A percentile compares a stretch with the other conserved stretches of the same genome.
Evolutionary conservation across 306 rosid species (phyloP).

Genomic region (Carpinus viminea): DNA sequence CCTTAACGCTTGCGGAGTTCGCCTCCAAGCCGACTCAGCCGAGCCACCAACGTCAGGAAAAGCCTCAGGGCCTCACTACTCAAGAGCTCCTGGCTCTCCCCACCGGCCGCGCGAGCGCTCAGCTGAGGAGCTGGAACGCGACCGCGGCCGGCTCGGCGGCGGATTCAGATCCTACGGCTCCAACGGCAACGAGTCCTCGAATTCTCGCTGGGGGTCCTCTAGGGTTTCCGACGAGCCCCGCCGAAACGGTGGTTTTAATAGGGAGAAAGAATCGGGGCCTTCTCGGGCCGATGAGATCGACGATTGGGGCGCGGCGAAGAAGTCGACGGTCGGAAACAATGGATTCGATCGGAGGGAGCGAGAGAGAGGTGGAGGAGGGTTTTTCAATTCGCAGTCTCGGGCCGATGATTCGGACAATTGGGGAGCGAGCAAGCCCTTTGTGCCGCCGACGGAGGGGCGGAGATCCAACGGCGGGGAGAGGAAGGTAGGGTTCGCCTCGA

Average conservation of each 20-base stretch:
- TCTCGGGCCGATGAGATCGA: constrained; percentile 88
- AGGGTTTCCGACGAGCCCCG: constrained; percentile 68
- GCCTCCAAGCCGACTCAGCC: constrained; percentile 38
- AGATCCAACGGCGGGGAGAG: constrained; percentile 60
- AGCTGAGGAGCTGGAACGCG: constrained; percentile 74
- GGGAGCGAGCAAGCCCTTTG: constrained; percentile 67
- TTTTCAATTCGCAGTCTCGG: constrained; percentile 75
- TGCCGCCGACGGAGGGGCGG: constrained; percentile 56
- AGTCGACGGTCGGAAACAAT: constrained; percentile 45
- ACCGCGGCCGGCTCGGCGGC: constrained; percentile 57
- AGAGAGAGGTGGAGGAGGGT: constrained; percentile 51
- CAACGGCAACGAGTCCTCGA: constrained; percentile 58
- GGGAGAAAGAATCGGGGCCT: constrained; percentile 68
- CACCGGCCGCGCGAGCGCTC: constrained; percentile 83
- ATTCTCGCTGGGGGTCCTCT: constrained; percentile 69
- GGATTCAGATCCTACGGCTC: constrained; percentile 56
- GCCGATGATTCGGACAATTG: constrained; percentile 91
- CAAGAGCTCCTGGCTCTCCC: constrained; percentile 67
- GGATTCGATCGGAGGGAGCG: constrained; percentile 65
- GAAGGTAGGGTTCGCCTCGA: constrained; percentile 50
- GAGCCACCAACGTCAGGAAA: constrained; percentile 24
- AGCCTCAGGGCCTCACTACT: constrained; percentile 26
- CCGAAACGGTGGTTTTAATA: constrained; percentile 45
- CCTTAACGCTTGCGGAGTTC: constrained; percentile 62
- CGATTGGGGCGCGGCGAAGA: constrained; percentile 82